Evolutionary conservation across 2,329 filamentous ascomycete species (phyloP).

Genomic region (Fusarium sp.): DNA sequence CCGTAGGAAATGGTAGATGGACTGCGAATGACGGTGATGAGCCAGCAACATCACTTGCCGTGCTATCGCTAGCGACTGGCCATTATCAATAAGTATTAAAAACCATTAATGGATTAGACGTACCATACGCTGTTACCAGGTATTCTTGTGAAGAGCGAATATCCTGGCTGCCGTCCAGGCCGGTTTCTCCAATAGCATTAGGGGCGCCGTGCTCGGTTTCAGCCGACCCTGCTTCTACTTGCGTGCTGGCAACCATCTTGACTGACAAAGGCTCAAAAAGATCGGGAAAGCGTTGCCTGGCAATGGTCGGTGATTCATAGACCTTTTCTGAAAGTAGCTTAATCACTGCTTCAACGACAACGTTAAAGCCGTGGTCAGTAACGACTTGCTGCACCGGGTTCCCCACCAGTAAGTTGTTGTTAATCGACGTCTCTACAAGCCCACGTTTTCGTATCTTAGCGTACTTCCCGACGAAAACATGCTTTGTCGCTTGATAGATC

Average conservation of each 20-base stretch:
- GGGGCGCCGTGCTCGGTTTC: too few species aligned
- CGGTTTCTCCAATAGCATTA: too few species aligned
- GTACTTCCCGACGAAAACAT: background rate
- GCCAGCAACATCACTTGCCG: too few species aligned
- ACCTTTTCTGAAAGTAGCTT: background rate
- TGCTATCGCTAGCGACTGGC: too few species aligned
- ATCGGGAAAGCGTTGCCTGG: background rate
- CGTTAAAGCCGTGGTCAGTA: background rate
- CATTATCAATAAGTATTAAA: too few species aligned
- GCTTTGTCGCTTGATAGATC: background rate
- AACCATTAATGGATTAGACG: too few species aligned
- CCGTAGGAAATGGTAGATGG: background rate
- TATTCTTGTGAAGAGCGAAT: too few species aligned
- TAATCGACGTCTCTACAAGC: accelerated
- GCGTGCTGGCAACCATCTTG: accelerated
- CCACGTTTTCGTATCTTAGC: background rate
- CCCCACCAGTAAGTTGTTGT: background rate
- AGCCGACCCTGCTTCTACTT: background rate
- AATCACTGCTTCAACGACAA: accelerated
- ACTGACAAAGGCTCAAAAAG: background rate
- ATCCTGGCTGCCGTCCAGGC: too few species aligned
- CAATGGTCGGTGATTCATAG: background rate
- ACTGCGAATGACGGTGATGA: background rate
- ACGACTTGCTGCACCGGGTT: background rate
- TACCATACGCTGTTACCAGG: too few species aligned